Conservation (phyloP, 306 rosid species). For the Calophaca sinica region DNA sequence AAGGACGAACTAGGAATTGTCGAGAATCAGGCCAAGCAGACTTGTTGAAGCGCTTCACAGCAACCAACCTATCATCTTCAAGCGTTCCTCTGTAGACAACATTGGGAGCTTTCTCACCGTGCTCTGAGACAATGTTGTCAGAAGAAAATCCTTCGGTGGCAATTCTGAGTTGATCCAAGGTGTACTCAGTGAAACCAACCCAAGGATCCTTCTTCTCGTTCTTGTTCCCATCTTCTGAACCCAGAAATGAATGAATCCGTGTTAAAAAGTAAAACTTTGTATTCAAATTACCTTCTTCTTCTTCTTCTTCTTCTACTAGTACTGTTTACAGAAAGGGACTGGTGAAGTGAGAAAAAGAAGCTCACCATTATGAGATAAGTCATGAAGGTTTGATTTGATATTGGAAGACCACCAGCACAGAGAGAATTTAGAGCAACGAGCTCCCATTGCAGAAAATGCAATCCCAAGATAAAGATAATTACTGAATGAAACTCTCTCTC, state of each 20-base stretch:
- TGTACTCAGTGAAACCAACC: constrained; percentile 78
- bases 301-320: no score
- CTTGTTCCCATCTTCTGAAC: constrained; percentile 66
- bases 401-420: constrained; percentile 89
- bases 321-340: constrained; percentile 43
- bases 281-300: constrained; percentile 10
- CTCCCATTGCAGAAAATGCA: constrained; percentile 80
- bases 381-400: constrained; percentile 73
- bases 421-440: constrained; percentile 87
- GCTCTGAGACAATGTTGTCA: constrained; percentile 94
- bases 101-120: constrained; percentile 99
- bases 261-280: constrained; percentile 28
- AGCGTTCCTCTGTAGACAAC: constrained; percentile 86
- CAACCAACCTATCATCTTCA: constrained; percentile 73
- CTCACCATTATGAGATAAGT: constrained; percentile 68
- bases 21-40: constrained; percentile 99
- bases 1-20: constrained; percentile 78
- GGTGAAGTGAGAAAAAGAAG: background rate
- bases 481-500: background rate
- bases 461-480: constrained; percentile 6
- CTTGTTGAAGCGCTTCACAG: constrained; percentile 93
- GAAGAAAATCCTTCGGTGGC: constrained; percentile 91
- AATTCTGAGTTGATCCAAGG: constrained; percentile 73
- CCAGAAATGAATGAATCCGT: constrained; percentile 37
- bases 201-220: constrained; percentile 60